phyloP scores from a whole-genome alignment of 2,329 filamentous ascomycete species.

The Aspergillus sergii region DNA sequence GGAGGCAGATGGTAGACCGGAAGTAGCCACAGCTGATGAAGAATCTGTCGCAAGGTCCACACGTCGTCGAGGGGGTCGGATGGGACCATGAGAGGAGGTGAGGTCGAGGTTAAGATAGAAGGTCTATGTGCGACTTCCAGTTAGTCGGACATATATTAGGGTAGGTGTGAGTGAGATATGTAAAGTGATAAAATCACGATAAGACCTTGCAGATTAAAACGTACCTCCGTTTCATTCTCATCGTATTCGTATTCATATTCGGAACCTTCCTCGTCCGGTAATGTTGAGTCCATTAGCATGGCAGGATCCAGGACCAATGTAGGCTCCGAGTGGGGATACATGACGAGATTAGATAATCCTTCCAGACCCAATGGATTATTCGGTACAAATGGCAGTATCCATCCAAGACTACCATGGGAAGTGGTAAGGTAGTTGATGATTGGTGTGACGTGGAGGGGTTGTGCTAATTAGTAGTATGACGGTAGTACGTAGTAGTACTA shows the following conservation, averaged over 20 bases:
- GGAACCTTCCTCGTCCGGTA: conserved; percentile 44
- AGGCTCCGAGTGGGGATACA: conserved; percentile 11
- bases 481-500: too few relatives aligned
- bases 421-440: background rate
- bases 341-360: conserved; percentile 4
- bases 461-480: background rate
- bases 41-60: conserved; percentile 14
- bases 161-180: background rate
- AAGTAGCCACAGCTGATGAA: conserved; percentile 12
- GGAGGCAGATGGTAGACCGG: conserved; percentile 7
- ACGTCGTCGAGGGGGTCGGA: conserved; percentile 36
- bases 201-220: conserved; percentile 3
- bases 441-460: background rate
- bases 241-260: conserved; percentile 67
- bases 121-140: conserved; percentile 40
- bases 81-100: conserved; percentile 46
- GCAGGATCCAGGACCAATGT: conserved; percentile 27
- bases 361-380: background rate
- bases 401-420: background rate
- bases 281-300: conserved; percentile 21
- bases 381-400: background rate
- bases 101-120: conserved; percentile 65
- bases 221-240: conserved; percentile 55
- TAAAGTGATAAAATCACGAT: background rate
- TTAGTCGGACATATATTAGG: background rate